Percentiles rank a stretch among this genome's conserved stretches.
phyloP scores from a whole-genome alignment of 768 basidiomycete species.

The Leccinum disarticulatum region DNA sequence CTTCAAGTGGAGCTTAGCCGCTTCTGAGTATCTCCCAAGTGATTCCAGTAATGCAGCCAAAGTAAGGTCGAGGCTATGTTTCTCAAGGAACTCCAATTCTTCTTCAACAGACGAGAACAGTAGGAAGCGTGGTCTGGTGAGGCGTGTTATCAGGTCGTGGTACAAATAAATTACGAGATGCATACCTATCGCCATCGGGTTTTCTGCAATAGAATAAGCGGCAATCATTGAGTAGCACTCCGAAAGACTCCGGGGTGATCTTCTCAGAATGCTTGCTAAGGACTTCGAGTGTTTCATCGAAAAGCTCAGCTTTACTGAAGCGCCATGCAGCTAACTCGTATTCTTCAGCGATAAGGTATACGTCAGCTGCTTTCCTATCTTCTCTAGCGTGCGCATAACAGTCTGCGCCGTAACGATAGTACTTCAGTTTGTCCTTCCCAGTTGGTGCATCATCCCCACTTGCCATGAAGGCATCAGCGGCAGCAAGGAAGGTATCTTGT shows the following conservation, averaged over 20 bases:
- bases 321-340: constrained; percentile 44
- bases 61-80: constrained; percentile 49
- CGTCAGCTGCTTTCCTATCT: constrained; percentile 42
- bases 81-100: constrained; percentile 54
- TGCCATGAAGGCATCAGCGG: constrained; percentile 49
- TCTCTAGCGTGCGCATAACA: constrained; percentile 46
- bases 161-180: background rate
- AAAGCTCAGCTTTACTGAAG: constrained; percentile 48
- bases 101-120: constrained; percentile 55
- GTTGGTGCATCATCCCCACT: constrained; percentile 37
- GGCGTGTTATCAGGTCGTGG: background rate
- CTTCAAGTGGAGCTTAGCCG: constrained; percentile 49
- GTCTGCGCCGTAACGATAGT: constrained; percentile 45
- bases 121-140: constrained; percentile 44
- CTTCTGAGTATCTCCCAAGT: constrained; percentile 44
- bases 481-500: constrained; percentile 38
- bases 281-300: constrained; percentile 53
- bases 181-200: constrained; percentile 21
- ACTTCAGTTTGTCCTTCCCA: constrained; percentile 33
- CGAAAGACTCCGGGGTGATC: constrained; percentile 33
- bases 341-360: constrained; percentile 42
- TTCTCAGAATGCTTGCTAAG: constrained; percentile 36
- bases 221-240: constrained; percentile 43
- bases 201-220: constrained; percentile 45
- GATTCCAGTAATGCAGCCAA: constrained; percentile 45